Evolutionary conservation across 768 basidiomycete species (phyloP), one percentile per base, ranked within the genome.

Genomic region (Naganishia randhawae): DNA sequence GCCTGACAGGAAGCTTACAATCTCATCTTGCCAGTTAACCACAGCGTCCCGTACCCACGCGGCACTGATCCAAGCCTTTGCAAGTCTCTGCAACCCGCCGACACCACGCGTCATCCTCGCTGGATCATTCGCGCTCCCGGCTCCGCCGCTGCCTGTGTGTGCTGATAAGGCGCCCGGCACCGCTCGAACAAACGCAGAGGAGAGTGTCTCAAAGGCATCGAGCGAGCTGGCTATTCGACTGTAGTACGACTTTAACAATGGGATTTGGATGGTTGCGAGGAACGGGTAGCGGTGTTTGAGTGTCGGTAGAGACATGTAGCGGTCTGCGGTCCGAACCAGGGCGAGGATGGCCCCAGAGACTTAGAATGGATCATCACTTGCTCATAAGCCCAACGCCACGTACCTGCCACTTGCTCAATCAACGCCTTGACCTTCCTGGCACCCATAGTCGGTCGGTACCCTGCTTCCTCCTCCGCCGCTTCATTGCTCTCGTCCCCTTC

Each of bases 191-290:
- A 99, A 86, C 0, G 88, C 85, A 33, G 90, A 92, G 0, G 92
- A 91, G 6, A 96, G 83, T 1, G 88, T 89, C 79, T 98, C 96
- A 73, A 97, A 97, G 0, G 94, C 95, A 73, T 97, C 92, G 29
- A 97, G 81, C 10, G 93, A 92, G 10, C 88, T 85, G 0, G 86
- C 83, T 77, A 99, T 87, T 22, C 94, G 87, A 10, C 82, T 80
- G 69, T 86, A 85, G 78, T 96, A 99, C 6, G 84, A 81, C 67
- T 89, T 85, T 14, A 99, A 81, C 14, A 96, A 76, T 0, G 94
- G 92, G 1, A 97, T 81, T 80, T 99, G 96, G 17, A 95, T 85
- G 10, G 85, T 83, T 48, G 88, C 83, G 66, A 99, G 85, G 82
- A 98, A 99, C 42, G 87, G 87, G 0, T 87, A 87, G 41, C 89